phyloP scores from a whole-genome alignment of 805 yeast genomes.

The Pichia kluyveri region DNA sequence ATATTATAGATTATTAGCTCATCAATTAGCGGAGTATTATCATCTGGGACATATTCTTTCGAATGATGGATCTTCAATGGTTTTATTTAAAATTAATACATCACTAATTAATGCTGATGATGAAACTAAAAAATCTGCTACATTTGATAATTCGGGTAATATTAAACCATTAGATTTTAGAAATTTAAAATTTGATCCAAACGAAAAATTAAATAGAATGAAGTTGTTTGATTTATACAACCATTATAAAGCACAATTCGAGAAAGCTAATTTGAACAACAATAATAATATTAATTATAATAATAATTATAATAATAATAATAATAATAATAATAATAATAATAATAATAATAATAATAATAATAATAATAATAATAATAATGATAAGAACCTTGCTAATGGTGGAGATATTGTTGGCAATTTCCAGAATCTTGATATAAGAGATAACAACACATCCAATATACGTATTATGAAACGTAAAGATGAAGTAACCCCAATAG shows the following conservation, averaged over 20 bases:
- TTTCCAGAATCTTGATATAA: neutral
- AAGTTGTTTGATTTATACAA: conserved; percentile 21
- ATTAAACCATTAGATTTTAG: conserved; percentile 25
- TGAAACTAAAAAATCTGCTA: conserved; percentile 22
- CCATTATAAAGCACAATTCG: neutral
- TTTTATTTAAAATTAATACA: conserved; percentile 29
- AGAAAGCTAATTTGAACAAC: neutral
- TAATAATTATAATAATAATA: neutral
- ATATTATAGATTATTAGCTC: conserved; percentile 57
- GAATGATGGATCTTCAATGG: conserved; percentile 42
- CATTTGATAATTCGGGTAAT: conserved; percentile 25
- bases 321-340: no score
- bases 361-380: neutral
- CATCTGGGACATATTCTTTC: conserved; percentile 47
- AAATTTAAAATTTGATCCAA: conserved; percentile 23
- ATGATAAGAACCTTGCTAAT: neutral
- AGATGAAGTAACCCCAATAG: neutral
- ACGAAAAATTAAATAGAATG: conserved; percentile 25
- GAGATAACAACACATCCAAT: neutral
- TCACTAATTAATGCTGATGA: conserved; percentile 29
- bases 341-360: neutral
- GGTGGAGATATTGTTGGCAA: neutral
- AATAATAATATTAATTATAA: neutral
- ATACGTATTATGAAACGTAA: neutral
- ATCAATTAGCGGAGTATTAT: conserved; percentile 63